A percentile compares a stretch with the other conserved stretches of the same genome.
Evolutionary conservation across 2,329 filamentous ascomycete genomes (phyloP).

Genomic region (Orbilia ellipsospora): DNA sequence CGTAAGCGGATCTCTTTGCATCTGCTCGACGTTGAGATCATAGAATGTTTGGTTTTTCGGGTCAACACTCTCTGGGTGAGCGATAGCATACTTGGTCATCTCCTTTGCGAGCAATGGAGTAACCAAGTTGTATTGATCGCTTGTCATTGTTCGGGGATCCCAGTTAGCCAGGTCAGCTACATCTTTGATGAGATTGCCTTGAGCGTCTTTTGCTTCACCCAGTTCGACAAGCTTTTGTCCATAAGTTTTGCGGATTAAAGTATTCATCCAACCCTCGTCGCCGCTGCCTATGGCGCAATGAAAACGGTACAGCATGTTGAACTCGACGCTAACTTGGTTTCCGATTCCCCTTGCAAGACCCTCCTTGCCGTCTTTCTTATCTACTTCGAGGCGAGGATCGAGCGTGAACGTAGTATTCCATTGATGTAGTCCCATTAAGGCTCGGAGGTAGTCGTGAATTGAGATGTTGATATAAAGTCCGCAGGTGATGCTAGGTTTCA

Average conservation of each 20-base stretch:
- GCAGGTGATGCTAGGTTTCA: slow-evolving; percentile 63
- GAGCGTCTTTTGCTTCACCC: slow-evolving; percentile 60
- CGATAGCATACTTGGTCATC: slow-evolving; percentile 13
- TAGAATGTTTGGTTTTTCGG: slow-evolving; percentile 46
- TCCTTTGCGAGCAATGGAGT: slow-evolving; percentile 41
- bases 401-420: slow-evolving; percentile 68
- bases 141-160: slow-evolving; percentile 55
- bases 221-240: slow-evolving; percentile 63
- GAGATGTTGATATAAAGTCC: slow-evolving; percentile 71
- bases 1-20: slow-evolving; percentile 44
- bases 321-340: slow-evolving; percentile 76
- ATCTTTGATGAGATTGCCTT: slow-evolving; percentile 34
- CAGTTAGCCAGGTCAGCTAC: slow-evolving; percentile 31
- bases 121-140: slow-evolving; percentile 43
- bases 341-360: slow-evolving; percentile 69
- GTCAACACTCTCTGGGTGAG: slow-evolving; percentile 19
- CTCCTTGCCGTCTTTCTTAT: slow-evolving; percentile 64
- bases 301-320: slow-evolving; percentile 75
- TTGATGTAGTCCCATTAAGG: slow-evolving; percentile 71
- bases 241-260: slow-evolving; percentile 67
- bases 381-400: slow-evolving; percentile 72
- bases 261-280: slow-evolving; percentile 73
- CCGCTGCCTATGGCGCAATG: slow-evolving; percentile 71
- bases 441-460: slow-evolving; percentile 71
- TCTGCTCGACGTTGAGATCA: slow-evolving; percentile 57